Evolutionary conservation across 2,329 filamentous ascomycete species (phyloP).

Genomic region (Aureobasidium melanogenum): DNA sequence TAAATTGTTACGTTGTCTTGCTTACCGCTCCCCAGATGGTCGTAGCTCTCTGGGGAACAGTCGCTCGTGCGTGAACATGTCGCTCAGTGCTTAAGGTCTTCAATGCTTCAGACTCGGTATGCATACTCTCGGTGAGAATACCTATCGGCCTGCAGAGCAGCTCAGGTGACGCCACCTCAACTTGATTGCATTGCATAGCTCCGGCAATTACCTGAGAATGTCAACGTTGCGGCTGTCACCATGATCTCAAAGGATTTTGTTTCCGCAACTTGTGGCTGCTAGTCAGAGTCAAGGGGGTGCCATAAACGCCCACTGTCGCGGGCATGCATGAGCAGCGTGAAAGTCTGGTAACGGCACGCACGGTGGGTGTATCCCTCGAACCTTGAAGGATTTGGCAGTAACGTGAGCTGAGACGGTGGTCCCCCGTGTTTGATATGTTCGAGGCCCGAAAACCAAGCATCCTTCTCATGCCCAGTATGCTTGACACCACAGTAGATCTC

Average conservation of each 20-base stretch:
- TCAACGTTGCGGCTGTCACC: conserved; percentile 5
- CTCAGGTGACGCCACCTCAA: background rate
- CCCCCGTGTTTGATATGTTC: background rate
- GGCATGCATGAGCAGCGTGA: background rate
- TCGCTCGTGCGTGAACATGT: background rate
- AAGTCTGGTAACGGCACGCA: conserved; percentile 4
- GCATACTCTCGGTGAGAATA: background rate
- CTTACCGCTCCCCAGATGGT: background rate
- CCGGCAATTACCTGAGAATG: background rate
- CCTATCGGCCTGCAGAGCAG: background rate
- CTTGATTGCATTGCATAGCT: background rate
- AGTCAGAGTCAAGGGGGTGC: conserved; percentile 8
- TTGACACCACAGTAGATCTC: background rate
- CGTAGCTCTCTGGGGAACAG: background rate
- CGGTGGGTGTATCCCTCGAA: background rate
- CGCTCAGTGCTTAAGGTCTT: background rate
- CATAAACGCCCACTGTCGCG: background rate
- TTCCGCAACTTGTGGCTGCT: background rate
- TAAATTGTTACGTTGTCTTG: background rate
- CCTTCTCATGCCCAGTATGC: background rate
- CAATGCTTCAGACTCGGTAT: background rate
- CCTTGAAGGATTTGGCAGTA: background rate
- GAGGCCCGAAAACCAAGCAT: background rate
- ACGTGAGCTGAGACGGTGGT: background rate
- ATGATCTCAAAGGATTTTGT: background rate